A percentile compares a stretch with the other conserved stretches of the same genome.
These are phyloP conservation scores for Penicillium nucicola DNA, from an alignment of 495 filamentous ascomycete genomes.

Conservation along the genomic window DNA sequence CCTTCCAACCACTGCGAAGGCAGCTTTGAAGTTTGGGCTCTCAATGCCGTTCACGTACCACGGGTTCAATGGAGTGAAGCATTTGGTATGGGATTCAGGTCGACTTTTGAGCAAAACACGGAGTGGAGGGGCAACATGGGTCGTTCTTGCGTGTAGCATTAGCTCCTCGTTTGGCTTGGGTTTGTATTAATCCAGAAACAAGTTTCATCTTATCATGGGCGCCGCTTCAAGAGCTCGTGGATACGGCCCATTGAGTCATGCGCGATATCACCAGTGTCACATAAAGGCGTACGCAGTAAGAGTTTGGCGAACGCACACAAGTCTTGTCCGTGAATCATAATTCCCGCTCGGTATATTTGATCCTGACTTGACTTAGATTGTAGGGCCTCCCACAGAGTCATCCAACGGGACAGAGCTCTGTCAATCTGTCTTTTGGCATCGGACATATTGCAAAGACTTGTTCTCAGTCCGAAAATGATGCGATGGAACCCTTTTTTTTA, in stretches of 20 bases:
- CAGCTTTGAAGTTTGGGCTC: conserved; percentile 55
- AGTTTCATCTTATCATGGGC: not conserved
- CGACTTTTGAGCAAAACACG: conserved; percentile 3
- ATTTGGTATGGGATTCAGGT: conserved; percentile 13
- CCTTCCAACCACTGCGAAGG: conserved; percentile 58
- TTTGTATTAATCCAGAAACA: not conserved
- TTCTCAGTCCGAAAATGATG: conserved; percentile 9
- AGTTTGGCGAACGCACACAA: conserved; percentile 9
- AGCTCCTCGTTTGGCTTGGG: conserved; percentile 8
- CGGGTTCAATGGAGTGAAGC: conserved; percentile 13
- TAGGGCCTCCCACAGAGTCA: conserved; percentile 7
- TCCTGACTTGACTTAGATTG: conserved; percentile 1
- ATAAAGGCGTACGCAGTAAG: conserved; percentile 6
- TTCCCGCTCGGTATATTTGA: conserved; percentile 14
- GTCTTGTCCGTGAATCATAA: conserved; percentile 14
- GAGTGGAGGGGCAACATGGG: conserved; percentile 9
- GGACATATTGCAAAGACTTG: not conserved
- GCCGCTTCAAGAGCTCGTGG: conserved; percentile 8
- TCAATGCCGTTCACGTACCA: conserved; percentile 15
- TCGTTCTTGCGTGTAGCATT: conserved; percentile 8
- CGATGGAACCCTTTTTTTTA: conserved; percentile 6
- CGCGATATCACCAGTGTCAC: conserved; percentile 8
- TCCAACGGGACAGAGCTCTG: conserved; percentile 10
- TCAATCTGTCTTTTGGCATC: conserved; percentile 5
- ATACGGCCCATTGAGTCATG: conserved; percentile 13